These are phyloP conservation scores for Dactylonectria estremocensis DNA, from an alignment of 2,329 filamentous ascomycete species.

Conservation along the genomic window DNA sequence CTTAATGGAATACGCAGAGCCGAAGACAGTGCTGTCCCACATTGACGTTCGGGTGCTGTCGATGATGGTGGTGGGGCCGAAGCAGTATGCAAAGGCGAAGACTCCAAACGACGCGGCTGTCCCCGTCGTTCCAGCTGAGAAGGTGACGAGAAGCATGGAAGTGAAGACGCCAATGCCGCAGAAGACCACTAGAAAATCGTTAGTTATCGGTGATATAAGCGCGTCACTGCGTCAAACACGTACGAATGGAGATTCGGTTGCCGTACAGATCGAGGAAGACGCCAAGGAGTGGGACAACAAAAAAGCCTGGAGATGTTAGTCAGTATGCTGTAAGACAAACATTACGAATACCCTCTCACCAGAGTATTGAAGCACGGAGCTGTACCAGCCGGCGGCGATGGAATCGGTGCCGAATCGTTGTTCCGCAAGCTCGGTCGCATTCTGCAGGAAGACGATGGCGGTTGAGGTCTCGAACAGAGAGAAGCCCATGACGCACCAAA, in stretches of 20 bases:
- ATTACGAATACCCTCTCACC: not conserved
- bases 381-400: constrained; percentile 72
- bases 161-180: constrained; percentile 64
- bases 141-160: constrained; percentile 69
- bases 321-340: not conserved
- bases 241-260: constrained; percentile 65
- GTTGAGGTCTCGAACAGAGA: constrained; percentile 71
- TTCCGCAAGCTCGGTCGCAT: constrained; percentile 73
- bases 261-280: constrained; percentile 70
- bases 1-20: constrained; percentile 71
- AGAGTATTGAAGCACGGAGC: constrained; percentile 66
- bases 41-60: constrained; percentile 72
- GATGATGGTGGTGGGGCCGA: constrained; percentile 71
- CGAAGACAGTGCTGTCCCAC: constrained; percentile 72
- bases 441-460: constrained; percentile 67
- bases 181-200: constrained; percentile 54
- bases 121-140: constrained; percentile 62
- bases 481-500: constrained; percentile 69
- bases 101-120: constrained; percentile 72
- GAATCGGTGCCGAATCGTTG: constrained; percentile 68
- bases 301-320: constrained; percentile 59
- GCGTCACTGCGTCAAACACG: not conserved
- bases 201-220: not conserved
- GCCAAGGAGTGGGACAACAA: constrained; percentile 69
- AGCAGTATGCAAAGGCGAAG: constrained; percentile 67